These are phyloP conservation scores for Flammula alnicola DNA, from an alignment of 1,284 basidiomycete species.

Conservation along the genomic window DNA sequence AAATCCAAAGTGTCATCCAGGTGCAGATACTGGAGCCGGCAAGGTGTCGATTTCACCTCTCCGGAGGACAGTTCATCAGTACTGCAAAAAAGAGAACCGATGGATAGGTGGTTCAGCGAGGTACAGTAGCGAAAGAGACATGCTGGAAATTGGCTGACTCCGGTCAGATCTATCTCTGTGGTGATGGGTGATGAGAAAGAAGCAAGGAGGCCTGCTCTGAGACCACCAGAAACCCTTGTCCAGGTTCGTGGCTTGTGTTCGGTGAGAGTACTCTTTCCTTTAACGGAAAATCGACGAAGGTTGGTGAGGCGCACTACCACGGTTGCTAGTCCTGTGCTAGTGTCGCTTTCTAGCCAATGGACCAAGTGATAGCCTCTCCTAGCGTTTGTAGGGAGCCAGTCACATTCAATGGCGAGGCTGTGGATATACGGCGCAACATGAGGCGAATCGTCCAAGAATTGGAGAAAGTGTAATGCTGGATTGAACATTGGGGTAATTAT, in stretches of 20 bases:
- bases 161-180: slow-evolving; percentile 5
- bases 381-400: neutral
- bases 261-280: neutral
- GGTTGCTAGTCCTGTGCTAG: neutral
- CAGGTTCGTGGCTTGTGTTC: neutral
- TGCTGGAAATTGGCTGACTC: slow-evolving; percentile 1
- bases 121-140: slow-evolving; percentile 1
- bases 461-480: slow-evolving; percentile 1
- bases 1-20: neutral
- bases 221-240: neutral
- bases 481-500: neutral
- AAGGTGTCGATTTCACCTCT: no score
- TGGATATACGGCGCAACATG: slow-evolving; percentile 9
- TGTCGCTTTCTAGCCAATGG: slow-evolving; percentile 3
- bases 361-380: neutral
- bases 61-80: neutral
- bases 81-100: neutral
- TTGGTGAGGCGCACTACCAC: slow-evolving; percentile 5
- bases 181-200: neutral
- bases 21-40: slow-evolving; percentile 5
- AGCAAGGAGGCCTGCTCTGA: neutral
- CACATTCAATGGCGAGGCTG: slow-evolving; percentile 3
- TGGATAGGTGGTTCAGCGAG: neutral
- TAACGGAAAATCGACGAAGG: slow-evolving; percentile 5
- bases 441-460: neutral